Evolutionary conservation across 495 filamentous ascomycete genomes (phyloP).

Genomic region (Jackrogersella minutella): DNA sequence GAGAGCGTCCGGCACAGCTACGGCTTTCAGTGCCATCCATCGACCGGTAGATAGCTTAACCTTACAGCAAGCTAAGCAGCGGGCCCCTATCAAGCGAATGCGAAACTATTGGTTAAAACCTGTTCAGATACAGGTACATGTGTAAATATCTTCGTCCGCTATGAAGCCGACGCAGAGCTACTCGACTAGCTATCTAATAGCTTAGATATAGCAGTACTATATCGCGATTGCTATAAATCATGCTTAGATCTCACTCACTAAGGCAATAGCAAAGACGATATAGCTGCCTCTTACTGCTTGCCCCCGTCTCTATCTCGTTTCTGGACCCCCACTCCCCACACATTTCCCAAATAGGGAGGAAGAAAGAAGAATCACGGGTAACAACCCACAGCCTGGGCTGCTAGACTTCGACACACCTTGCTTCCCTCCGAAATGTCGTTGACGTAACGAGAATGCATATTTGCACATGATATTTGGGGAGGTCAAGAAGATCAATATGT

Average conservation of each 20-base stretch:
- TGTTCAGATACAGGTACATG: not conserved
- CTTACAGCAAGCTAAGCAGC: conserved; percentile 29
- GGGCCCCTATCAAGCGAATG: conserved; percentile 9
- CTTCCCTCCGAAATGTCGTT: not conserved
- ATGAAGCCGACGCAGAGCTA: not conserved
- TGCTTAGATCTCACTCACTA: conserved; percentile 1
- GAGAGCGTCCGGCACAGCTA: conserved; percentile 31
- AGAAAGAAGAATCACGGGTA: conserved; percentile 6
- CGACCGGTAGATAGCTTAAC: conserved; percentile 32
- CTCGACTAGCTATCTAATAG: not conserved
- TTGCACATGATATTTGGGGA: conserved; percentile 1
- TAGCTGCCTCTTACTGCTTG: conserved; percentile 4
- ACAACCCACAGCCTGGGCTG: not conserved
- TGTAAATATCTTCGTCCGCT: not conserved
- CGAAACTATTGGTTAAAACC: not conserved
- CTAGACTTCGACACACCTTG: not conserved
- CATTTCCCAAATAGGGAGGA: conserved; percentile 40
- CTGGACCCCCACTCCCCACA: conserved; percentile 35
- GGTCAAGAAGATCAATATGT: not conserved
- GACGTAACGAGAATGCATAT: conserved; percentile 4
- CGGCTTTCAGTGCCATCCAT: conserved; percentile 40
- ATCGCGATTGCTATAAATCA: not conserved
- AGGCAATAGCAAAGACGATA: not conserved
- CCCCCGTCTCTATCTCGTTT: not conserved
- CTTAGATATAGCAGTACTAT: not conserved